Percentiles rank a stretch among this genome's conserved stretches.
phyloP scores from a whole-genome alignment of 2,329 filamentous ascomycete genomes.

The Gremmenia infestans region DNA sequence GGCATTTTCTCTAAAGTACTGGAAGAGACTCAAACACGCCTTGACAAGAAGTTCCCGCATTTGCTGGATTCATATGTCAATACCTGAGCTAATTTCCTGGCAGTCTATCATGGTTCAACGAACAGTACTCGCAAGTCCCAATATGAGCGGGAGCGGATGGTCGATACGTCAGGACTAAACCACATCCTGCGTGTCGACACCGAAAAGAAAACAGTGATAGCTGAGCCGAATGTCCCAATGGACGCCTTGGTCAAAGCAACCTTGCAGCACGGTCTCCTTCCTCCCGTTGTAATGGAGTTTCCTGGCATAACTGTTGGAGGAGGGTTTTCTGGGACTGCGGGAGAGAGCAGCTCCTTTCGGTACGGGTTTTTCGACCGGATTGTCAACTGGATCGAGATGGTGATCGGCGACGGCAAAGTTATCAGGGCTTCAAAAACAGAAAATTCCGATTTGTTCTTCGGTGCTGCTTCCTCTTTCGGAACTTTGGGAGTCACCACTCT shows the following conservation, averaged over 20 bases:
- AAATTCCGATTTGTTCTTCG: slow-evolving; percentile 51
- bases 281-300: slow-evolving; percentile 65
- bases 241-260: slow-evolving; percentile 55
- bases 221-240: slow-evolving; percentile 67
- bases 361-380: slow-evolving; percentile 62
- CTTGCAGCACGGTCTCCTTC: slow-evolving; percentile 48
- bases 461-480: slow-evolving; percentile 54
- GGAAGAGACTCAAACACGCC: not conserved
- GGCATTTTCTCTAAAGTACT: not conserved
- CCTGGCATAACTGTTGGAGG: slow-evolving; percentile 65
- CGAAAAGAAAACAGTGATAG: slow-evolving; percentile 40
- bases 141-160: slow-evolving; percentile 19
- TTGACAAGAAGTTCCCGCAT: too few species aligned
- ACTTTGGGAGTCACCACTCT: slow-evolving; percentile 56
- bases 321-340: slow-evolving; percentile 60
- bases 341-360: slow-evolving; percentile 61
- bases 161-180: slow-evolving; percentile 44
- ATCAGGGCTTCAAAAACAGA: slow-evolving; percentile 42
- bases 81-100: not conserved
- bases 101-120: slow-evolving; percentile 51
- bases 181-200: slow-evolving; percentile 41
- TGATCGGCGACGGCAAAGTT: slow-evolving; percentile 52
- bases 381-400: slow-evolving; percentile 56
- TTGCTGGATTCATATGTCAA: too few species aligned
- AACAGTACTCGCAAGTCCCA: slow-evolving; percentile 42